Percentiles rank a stretch among this genome's conserved stretches.
phyloP scores from a whole-genome alignment of 108 stramenopile genomes.

The Nannochloropsis oceanica region DNA sequence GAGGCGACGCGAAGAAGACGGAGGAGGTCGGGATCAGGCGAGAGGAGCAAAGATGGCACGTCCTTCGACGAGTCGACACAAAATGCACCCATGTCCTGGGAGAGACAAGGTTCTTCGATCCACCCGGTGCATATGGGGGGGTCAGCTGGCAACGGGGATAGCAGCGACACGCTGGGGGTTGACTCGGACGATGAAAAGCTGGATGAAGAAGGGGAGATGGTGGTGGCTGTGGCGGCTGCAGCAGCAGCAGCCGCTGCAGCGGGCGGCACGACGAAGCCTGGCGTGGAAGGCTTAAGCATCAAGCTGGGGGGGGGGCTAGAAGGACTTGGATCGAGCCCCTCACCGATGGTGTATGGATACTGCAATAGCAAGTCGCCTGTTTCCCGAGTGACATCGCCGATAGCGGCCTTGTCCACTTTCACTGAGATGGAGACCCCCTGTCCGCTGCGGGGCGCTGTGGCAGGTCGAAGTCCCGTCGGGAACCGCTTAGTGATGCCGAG shows the following conservation, averaged over 20 bases:
- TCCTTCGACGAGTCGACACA: too few species aligned
- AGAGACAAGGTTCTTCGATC: not conserved
- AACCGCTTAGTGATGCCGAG: not conserved
- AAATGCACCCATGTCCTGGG: not conserved
- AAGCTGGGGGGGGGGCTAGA: not conserved
- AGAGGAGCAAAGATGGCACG: not conserved
- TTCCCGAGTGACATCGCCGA: not conserved
- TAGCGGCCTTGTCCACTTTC: not conserved
- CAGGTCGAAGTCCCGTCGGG: not conserved
- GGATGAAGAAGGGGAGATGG: not conserved
- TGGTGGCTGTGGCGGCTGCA: not conserved
- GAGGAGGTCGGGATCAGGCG: not conserved
- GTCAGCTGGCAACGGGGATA: not conserved
- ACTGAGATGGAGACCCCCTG: not conserved
- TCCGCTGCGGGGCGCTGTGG: not conserved
- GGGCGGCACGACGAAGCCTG: not conserved
- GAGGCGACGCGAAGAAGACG: not conserved
- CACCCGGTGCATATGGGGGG: not conserved
- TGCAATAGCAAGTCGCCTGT: not conserved
- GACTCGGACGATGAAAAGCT: not conserved
- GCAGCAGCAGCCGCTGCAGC: not conserved
- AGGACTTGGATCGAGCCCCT: not conserved
- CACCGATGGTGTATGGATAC: not conserved
- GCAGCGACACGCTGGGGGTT: not conserved
- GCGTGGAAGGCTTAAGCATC: not conserved